These are phyloP conservation scores for Triticum aestivum DNA, from an alignment of 176 grass and related monocot species.

Conservation along the genomic window IWGSC_CS_RefSeq_v2.1 NC_057807.1:556897792-556898291, in stretches of 20 bases:
- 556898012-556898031: neutral
- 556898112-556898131: too few species aligned
- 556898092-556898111: neutral
- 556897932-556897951: constrained; percentile 7
- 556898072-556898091: neutral
- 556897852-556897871: constrained; percentile 9
- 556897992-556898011: neutral
- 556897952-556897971: neutral
- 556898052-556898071: neutral
- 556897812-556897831: constrained; percentile 16
- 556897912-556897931: constrained; percentile 13
- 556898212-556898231: too few species aligned
- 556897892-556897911: constrained; percentile 7
- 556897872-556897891: constrained; percentile 18
- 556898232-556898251: too few species aligned
- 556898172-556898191: too few species aligned
- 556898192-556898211: too few species aligned
- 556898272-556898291: too few species aligned
- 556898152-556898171: too few species aligned
- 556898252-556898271: too few species aligned
- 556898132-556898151: too few species aligned
- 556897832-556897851: constrained; percentile 33
- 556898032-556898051: neutral
- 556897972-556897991: neutral
- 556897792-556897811: constrained; percentile 35